Percentiles rank a stretch among this genome's conserved stretches.
These are phyloP conservation scores for Citrus cavaleriei DNA, from an alignment of 345 rosid genomes.

Conservation along the genomic window DNA sequence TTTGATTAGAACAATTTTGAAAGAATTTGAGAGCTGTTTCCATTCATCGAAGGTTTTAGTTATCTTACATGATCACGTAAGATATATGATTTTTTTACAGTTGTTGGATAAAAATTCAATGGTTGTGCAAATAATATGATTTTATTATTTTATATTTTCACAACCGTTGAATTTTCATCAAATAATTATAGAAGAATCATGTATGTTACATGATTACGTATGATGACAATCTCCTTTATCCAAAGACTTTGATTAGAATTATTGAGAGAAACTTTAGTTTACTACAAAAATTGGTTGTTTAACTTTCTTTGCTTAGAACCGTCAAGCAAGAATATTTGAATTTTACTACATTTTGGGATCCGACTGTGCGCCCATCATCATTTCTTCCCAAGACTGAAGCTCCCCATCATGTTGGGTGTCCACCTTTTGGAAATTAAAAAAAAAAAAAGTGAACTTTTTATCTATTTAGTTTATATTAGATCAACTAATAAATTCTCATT, in stretches of 20 bases:
- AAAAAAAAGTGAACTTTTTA: too few relatives aligned
- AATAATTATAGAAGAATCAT: fast-evolving
- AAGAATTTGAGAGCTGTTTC: not conserved
- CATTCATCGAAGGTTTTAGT: too few relatives aligned
- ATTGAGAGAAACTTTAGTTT: too few relatives aligned
- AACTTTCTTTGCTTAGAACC: not conserved
- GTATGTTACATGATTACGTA: too few relatives aligned
- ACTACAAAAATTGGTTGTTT: not conserved
- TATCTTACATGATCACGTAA: too few relatives aligned
- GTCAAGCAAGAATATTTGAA: slow-evolving; percentile 12
- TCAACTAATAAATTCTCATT: too few relatives aligned
- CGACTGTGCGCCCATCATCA: not conserved
- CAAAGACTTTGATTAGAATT: slow-evolving; percentile 1
- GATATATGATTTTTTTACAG: too few relatives aligned
- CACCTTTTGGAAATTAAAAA: not conserved
- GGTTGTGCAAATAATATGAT: fast-evolving
- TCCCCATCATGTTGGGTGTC: not conserved
- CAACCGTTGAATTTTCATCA: fast-evolving
- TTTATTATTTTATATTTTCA: too few relatives aligned
- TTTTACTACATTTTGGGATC: not conserved
- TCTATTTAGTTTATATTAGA: too few relatives aligned
- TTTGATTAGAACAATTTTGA: slow-evolving; percentile 7
- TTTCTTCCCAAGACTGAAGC: not conserved
- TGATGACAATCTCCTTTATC: too few relatives aligned
- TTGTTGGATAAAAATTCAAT: too few relatives aligned